These are phyloP conservation scores for Trichoderma koningiopsis DNA, from an alignment of 2,329 filamentous ascomycete genomes.

Conservation along the genomic window DNA sequence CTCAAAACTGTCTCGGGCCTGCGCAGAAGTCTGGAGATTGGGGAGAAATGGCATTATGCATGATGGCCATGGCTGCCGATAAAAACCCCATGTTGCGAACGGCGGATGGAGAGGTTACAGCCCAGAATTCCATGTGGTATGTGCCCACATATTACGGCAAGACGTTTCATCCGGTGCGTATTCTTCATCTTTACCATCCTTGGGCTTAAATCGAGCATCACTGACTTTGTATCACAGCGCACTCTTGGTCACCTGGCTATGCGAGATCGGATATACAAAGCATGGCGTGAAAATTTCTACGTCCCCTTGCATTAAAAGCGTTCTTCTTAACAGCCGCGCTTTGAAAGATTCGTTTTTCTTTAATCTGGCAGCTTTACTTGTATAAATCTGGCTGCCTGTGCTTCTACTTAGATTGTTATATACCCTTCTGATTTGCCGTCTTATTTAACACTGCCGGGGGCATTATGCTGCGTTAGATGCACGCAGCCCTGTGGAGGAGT, in stretches of 20 bases:
- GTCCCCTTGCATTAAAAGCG: background rate
- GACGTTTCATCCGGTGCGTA: constrained; percentile 47
- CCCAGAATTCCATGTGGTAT: constrained; percentile 47
- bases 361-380: background rate
- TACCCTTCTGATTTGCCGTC: background rate
- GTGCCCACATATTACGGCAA: constrained; percentile 51
- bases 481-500: background rate
- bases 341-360: background rate
- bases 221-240: constrained; percentile 31
- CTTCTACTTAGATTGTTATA: background rate
- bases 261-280: constrained; percentile 32
- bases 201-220: background rate
- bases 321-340: background rate
- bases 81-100: constrained; percentile 40
- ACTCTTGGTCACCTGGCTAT: constrained; percentile 44
- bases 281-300: constrained; percentile 29
- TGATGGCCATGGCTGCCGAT: constrained; percentile 46
- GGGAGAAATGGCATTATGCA: constrained; percentile 47
- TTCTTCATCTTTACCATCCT: background rate
- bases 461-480: background rate
- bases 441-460: background rate
- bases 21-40: constrained; percentile 45
- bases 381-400: background rate
- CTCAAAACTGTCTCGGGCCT: constrained; percentile 39
- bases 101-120: constrained; percentile 33